Evolutionary conservation across 2,329 filamentous ascomycete genomes (phyloP), one percentile per base, ranked within the genome.

Genomic region (Alternaria ventricosa): DNA sequence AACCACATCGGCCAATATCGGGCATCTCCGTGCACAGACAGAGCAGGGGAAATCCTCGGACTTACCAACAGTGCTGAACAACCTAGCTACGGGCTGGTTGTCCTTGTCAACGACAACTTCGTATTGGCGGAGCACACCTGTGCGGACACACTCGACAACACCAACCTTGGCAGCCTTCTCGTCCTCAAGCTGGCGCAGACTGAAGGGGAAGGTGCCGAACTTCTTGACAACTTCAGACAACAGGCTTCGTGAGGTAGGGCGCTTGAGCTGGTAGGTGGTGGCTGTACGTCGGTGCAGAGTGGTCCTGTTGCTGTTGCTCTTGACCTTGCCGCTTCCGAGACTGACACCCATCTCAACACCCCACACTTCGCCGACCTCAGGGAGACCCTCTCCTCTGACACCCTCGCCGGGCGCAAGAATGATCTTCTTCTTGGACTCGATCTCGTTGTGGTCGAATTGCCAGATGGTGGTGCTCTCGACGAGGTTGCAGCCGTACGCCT

Each of bases 391-490:
- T 61, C 95, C 95, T 85, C 94, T 96, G 78, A 92, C 89, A 70
- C 93, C 93, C 76, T 97, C 94, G 55, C 90, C 88, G 33, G 94
- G 92, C 23, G 93, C 88, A 61, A 99, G 86, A 71, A 99, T 96
- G 78, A 99, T 97, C 89, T 97, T 98, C 90, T 97, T 97, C 86
- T 91, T 90, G 75, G 92, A 92, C 85, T 99, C 96, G 69, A 99
- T 98, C 83, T 99, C 96, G 83, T 98, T 97, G 81, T 92, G 92
- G 78, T 93, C 94, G 80, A 99, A 98, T 65, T 93, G 84, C 94
- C 96, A 99, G 78, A 93, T 97, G 46, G 96, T 99, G 68, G 96
- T 99, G 87, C 94, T 97, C 88, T 99, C 96, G 60, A 99, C 93
- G 25, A 98, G 84, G 81, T 90, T 96, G 87, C 92, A 94, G 66